Evolutionary conservation across 371 early-diverging fungal species (phyloP), one percentile per base, ranked within the genome.

Genomic region (Coemansia sp.): DNA sequence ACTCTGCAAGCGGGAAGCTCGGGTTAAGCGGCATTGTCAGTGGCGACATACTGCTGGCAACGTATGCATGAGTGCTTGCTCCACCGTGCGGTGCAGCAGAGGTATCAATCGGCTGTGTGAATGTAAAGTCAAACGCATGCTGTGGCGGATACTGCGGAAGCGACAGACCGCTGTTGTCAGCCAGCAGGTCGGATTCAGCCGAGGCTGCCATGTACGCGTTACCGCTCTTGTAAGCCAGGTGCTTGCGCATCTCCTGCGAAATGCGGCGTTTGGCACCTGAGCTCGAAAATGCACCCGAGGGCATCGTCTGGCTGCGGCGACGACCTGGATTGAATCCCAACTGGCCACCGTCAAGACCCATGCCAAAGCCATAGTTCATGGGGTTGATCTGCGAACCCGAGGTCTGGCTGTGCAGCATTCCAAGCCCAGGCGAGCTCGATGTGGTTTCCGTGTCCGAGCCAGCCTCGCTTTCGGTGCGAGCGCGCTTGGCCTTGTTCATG

Each of bases 241-340:
- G 77, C 60, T 72, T 77, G 66, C 77, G 77, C 14, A 77, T 61
- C 66, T 72, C 77, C 27, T 77, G 72, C 18, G 77, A 77, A 47
- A 77, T 77, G 42, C 77, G 77, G 40, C 77, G 72, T 61, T 68
- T 72, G 56, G 72, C 40, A 0, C 72, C 63, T 0, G 72, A 68
- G 27, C 67, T 72, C 8, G 64, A 48, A 39, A 77, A 77, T 4
- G 63, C 64, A n/a, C 69, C 66, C 0, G 66, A 60, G 8, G 77
- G 77, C 66, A 77, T 55, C 5, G 77, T 77, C 53, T 77, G 77
- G 54, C 77, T 77, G 52, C 77, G 73, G 22, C 77, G 77, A 3
- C 77, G 57, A n/a, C 69, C 63, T 11, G 69, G n/a, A 53, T 65
- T 56, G 58, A 77, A 77, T 6, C 66, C 67, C 2, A 53, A 22